These are phyloP conservation scores for Rhizopus delemar DNA, from an alignment of 371 early-diverging fungal species.

Conservation along the genomic window DNA sequence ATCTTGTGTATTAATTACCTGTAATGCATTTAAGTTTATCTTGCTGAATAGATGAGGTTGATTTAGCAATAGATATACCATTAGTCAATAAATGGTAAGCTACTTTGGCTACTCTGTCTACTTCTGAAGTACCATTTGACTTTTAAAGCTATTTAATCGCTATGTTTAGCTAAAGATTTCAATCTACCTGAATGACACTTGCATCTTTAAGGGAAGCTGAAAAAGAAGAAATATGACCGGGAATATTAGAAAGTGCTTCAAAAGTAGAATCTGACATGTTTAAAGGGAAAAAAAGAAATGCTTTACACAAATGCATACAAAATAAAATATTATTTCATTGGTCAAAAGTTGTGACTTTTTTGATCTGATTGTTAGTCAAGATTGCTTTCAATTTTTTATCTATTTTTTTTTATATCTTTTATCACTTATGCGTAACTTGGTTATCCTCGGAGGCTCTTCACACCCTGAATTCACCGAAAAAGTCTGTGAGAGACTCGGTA, in stretches of 20 bases:
- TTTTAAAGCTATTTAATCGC: neutral
- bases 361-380: too few relatives aligned
- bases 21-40: constrained; percentile 29
- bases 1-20: constrained; percentile 15
- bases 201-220: constrained; percentile 27
- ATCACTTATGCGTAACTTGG: constrained; percentile 32
- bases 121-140: constrained; percentile 12
- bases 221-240: constrained; percentile 29
- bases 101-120: constrained; percentile 9
- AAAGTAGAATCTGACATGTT: constrained; percentile 29
- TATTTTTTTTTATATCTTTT: too few relatives aligned
- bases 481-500: constrained; percentile 84
- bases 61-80: constrained; percentile 18
- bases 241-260: constrained; percentile 26
- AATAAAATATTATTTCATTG: too few relatives aligned
- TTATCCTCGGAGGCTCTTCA: constrained; percentile 71
- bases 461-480: constrained; percentile 79
- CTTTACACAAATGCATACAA: neutral
- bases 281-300: too few relatives aligned
- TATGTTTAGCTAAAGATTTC: neutral
- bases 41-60: constrained; percentile 17
- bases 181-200: constrained; percentile 21
- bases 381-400: neutral
- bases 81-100: constrained; percentile 31
- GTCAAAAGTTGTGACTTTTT: too few relatives aligned